Base-by-base conservation (phyloP, 805 yeast species). In the Yarrowia sp. region DNA sequence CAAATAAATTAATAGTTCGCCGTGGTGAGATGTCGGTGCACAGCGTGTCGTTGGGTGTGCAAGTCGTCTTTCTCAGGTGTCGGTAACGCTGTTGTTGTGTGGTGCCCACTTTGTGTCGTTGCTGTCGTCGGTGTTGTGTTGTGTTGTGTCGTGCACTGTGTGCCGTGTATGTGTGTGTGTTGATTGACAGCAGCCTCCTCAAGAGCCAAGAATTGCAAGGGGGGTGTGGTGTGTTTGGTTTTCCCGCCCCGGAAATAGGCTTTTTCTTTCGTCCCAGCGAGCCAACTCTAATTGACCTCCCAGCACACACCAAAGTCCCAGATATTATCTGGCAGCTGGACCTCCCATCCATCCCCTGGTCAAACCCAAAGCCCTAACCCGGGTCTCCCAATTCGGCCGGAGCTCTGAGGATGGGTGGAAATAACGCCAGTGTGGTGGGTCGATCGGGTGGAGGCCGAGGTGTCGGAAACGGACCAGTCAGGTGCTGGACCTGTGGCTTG, bases 261-360 rank as follows among this genome's bases (percentile, higher is more conserved):
- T 48, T 51, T 51, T 51, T 8, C 58, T 33, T 49, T 51, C 58
- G 41, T 51, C 58, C 58, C 58, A 51, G 33, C 58, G n/a, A 16
- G 16, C 41, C 21, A 51, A 51, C 30, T 35, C 22, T 48, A 48
- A 12, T 21, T 8, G 16, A 3, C 12, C 38, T 48, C 54, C 54
- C 54, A 48, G 54, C 54, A 48, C 54, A 48, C 54, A 11, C 19
- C 8, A 4, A 8, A 21, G 12, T 9, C 38, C 38, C 54, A 48
- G 54, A 48, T 48, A 48, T 48, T 48, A 48, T 48, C 54, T 32
- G 33, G 33, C 14, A 6, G 22, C 10, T 38, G 22, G 43, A 9
- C 21, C n/a, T 17, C 40, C 21, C 21, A 36, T 7, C 21, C 14
- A 17, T 17, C 40, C 40, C 21, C 40, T 38, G 21, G 7, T 38